Percentiles rank a stretch among this genome's conserved stretches.
These are phyloP conservation scores for Camillea tinctor DNA, from an alignment of 2,329 filamentous ascomycete species.

Conservation along the genomic window DNA sequence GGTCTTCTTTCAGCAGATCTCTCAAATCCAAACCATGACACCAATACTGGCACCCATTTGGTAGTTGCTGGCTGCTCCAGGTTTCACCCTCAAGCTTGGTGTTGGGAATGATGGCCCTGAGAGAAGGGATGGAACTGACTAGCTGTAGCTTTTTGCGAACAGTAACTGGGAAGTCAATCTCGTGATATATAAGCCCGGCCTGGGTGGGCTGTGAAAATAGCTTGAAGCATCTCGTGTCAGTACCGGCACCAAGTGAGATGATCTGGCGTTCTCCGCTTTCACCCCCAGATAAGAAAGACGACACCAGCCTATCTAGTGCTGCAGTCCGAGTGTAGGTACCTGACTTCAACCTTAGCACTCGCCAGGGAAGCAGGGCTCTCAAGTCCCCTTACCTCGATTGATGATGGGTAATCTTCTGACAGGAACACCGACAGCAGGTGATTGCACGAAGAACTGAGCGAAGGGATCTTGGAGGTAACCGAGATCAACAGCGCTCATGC, in stretches of 20 bases:
- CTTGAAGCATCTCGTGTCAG: conserved; percentile 85
- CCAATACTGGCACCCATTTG: conserved; percentile 44
- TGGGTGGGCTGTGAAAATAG: conserved; percentile 52
- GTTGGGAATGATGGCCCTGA: conserved; percentile 40
- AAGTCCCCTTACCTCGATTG: conserved; percentile 69
- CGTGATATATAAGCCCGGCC: conserved; percentile 71
- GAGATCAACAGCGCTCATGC: conserved; percentile 81
- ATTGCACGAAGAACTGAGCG: conserved; percentile 66
- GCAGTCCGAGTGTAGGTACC: conserved; percentile 91
- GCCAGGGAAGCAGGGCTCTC: conserved; percentile 12
- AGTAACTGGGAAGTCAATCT: conserved; percentile 83
- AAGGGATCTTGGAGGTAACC: conserved; percentile 85
- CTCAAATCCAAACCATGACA: conserved; percentile 72
- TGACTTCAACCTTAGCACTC: conserved; percentile 37
- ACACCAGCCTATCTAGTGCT: conserved; percentile 76
- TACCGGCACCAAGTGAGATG: conserved; percentile 88
- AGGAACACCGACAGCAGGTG: conserved; percentile 39
- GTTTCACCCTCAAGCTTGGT: conserved; percentile 30
- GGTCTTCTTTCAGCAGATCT: conserved; percentile 40
- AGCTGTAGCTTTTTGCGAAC: conserved; percentile 63
- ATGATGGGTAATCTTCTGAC: conserved; percentile 81
- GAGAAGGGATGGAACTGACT: conserved; percentile 45
- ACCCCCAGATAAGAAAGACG: conserved; percentile 60
- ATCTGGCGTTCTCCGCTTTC: conserved; percentile 62
- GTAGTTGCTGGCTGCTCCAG: conserved; percentile 42